Evolutionary conservation across 768 basidiomycete species (phyloP).

Genomic region (Calocera viscosa): DNA sequence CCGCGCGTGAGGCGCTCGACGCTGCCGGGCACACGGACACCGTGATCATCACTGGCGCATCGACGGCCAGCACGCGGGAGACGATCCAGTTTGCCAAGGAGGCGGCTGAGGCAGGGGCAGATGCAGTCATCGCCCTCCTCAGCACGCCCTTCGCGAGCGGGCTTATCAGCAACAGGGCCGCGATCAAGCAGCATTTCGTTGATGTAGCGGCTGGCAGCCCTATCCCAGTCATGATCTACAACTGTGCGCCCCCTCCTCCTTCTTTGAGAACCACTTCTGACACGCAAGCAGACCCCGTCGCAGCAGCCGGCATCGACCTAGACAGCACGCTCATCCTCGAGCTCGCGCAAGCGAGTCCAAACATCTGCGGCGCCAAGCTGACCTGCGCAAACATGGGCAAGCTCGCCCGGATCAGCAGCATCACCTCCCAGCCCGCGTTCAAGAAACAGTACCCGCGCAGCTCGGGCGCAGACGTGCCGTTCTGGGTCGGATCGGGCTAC

Average conservation of each 20-base stretch:
- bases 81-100: slow-evolving; percentile 61
- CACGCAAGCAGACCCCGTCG: slow-evolving; percentile 57
- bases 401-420: slow-evolving; percentile 67
- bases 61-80: slow-evolving; percentile 70
- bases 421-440: slow-evolving; percentile 48
- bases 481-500: slow-evolving; percentile 78
- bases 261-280: neutral
- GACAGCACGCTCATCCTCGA: slow-evolving; percentile 79
- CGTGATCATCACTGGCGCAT: slow-evolving; percentile 67
- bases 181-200: slow-evolving; percentile 65
- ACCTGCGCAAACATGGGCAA: slow-evolving; percentile 94
- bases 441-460: slow-evolving; percentile 47
- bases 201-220: slow-evolving; percentile 70
- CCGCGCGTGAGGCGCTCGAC: slow-evolving; percentile 62
- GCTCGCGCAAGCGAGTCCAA: slow-evolving; percentile 61
- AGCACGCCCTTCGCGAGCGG: slow-evolving; percentile 80
- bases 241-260: slow-evolving; percentile 41
- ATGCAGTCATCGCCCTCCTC: slow-evolving; percentile 72
- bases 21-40: slow-evolving; percentile 38
- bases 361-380: slow-evolving; percentile 76
- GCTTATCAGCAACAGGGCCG: slow-evolving; percentile 45
- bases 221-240: slow-evolving; percentile 80
- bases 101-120: slow-evolving; percentile 75
- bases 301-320: slow-evolving; percentile 78
- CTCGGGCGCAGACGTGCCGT: slow-evolving; percentile 47